phyloP scores from a whole-genome alignment of 495 filamentous ascomycete genomes.

The Parachaetomium inaequale region DNA sequence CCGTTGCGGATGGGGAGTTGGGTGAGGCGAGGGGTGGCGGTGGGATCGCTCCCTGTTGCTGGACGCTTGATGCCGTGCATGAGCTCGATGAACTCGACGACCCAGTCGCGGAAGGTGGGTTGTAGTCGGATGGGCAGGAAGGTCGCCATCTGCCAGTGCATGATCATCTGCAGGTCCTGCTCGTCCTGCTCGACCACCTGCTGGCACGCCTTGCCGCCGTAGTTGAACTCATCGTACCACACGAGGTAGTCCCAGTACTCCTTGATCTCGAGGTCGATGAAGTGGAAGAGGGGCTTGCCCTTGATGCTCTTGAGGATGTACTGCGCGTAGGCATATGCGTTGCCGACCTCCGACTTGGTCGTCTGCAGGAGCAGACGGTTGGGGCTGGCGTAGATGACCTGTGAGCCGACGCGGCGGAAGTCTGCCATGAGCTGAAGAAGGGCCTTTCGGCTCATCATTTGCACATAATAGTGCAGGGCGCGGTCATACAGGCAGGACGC shows the following conservation, averaged over 20 bases:
- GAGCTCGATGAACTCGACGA: slow-evolving; percentile 89
- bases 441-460: slow-evolving; percentile 95
- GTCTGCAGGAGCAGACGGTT: slow-evolving; percentile 92
- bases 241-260: slow-evolving; percentile 99
- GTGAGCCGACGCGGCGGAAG: slow-evolving; percentile 90
- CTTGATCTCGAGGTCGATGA: slow-evolving; percentile 94
- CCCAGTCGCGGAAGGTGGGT: slow-evolving; percentile 83
- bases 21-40: slow-evolving; percentile 68
- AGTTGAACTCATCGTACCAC: slow-evolving; percentile 99
- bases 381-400: slow-evolving; percentile 84
- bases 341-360: slow-evolving; percentile 93
- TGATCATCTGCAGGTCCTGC: slow-evolving; percentile 85
- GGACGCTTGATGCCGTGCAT: slow-evolving; percentile 85
- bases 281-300: slow-evolving; percentile 90
- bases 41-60: slow-evolving; percentile 41
- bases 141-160: slow-evolving; percentile 95
- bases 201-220: slow-evolving; percentile 87
- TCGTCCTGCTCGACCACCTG: slow-evolving; percentile 78
- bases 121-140: slow-evolving; percentile 82
- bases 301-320: slow-evolving; percentile 97
- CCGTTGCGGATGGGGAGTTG: slow-evolving; percentile 61
- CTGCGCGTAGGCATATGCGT: slow-evolving; percentile 93
- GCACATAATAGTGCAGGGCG: slow-evolving; percentile 94
- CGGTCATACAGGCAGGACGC: slow-evolving; percentile 93
- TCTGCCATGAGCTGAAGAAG: slow-evolving; percentile 96